These are phyloP conservation scores for Schizothecium vesticola DNA, from an alignment of 495 filamentous ascomycete species.

Conservation along the genomic window DNA sequence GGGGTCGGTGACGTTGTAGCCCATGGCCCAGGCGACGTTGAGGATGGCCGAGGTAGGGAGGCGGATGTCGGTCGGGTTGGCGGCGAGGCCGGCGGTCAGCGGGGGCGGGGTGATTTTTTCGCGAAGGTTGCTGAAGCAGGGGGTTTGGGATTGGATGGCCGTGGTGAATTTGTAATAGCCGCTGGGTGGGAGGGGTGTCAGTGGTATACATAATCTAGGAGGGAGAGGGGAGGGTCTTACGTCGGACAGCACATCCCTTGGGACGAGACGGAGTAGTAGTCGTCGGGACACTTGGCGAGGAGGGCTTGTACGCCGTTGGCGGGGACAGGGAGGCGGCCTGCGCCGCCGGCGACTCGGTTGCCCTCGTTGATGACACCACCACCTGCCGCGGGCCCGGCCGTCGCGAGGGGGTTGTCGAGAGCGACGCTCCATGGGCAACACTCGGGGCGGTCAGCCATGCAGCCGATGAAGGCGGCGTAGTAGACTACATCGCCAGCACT, in stretches of 20 bases:
- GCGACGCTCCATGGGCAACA: conserved; percentile 24
- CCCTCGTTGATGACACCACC: neutral
- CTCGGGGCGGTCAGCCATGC: conserved; percentile 16
- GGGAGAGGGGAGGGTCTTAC: conserved; percentile 5
- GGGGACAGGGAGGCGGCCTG: conserved; percentile 19
- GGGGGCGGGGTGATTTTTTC: conserved; percentile 13
- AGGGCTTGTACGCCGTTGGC: conserved; percentile 3
- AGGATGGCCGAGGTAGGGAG: conserved; percentile 22
- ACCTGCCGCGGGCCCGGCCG: neutral
- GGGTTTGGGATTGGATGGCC: conserved; percentile 18
- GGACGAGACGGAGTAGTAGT: conserved; percentile 25
- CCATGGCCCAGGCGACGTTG: conserved; percentile 25
- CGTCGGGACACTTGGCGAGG: conserved; percentile 17
- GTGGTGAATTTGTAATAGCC: conserved; percentile 26
- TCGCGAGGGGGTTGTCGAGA: neutral
- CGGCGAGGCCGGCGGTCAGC: conserved; percentile 16
- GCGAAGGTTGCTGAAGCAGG: conserved; percentile 22
- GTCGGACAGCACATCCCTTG: conserved; percentile 22
- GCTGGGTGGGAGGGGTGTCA: conserved; percentile 2
- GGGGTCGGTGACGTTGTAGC: conserved; percentile 11
- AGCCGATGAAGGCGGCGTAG: conserved; percentile 23
- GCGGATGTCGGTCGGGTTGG: conserved; percentile 17
- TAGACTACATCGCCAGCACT: conserved; percentile 15
- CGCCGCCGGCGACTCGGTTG: conserved; percentile 6
- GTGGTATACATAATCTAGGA: neutral